Percentiles rank a stretch among this genome's conserved stretches.
phyloP scores from a whole-genome alignment of 129 eudicot species.

The Saposhnikovia divaricata region DNA sequence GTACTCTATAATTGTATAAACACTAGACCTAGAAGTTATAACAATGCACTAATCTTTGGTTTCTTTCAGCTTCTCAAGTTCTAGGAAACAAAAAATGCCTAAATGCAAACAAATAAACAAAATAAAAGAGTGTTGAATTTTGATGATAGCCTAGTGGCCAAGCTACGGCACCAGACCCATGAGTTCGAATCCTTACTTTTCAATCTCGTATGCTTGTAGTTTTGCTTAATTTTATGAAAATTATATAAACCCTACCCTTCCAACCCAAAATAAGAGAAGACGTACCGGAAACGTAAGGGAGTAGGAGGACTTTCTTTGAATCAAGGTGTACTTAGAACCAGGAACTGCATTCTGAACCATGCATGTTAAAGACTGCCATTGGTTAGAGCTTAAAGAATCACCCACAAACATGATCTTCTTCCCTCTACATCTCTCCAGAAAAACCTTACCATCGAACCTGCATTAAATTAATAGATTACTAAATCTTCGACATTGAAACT shows the following conservation, averaged over 20 bases:
- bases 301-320: slow-evolving; percentile 30
- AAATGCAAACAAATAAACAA: not conserved
- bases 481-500: not conserved
- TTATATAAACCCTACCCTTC: not conserved
- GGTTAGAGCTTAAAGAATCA: slow-evolving; percentile 70
- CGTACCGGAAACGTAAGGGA: slow-evolving; percentile 53
- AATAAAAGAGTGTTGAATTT: too few relatives aligned
- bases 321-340: slow-evolving; percentile 34
- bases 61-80: not conserved
- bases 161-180: not conserved
- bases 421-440: slow-evolving; percentile 47
- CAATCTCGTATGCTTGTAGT: not conserved
- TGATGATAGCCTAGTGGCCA: not conserved
- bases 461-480: not conserved
- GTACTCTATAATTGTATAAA: too few relatives aligned
- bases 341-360: slow-evolving; percentile 57
- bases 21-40: not conserved
- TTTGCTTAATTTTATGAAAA: not conserved
- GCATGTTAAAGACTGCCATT: slow-evolving; percentile 79
- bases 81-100: not conserved
- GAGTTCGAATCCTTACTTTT: not conserved
- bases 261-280: not conserved
- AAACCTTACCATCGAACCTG: slow-evolving; percentile 58
- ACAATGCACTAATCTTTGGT: not conserved
- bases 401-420: slow-evolving; percentile 86